phyloP scores from a whole-genome alignment of 1,139 yeast genomes.

The Candida neerlandica region DNA sequence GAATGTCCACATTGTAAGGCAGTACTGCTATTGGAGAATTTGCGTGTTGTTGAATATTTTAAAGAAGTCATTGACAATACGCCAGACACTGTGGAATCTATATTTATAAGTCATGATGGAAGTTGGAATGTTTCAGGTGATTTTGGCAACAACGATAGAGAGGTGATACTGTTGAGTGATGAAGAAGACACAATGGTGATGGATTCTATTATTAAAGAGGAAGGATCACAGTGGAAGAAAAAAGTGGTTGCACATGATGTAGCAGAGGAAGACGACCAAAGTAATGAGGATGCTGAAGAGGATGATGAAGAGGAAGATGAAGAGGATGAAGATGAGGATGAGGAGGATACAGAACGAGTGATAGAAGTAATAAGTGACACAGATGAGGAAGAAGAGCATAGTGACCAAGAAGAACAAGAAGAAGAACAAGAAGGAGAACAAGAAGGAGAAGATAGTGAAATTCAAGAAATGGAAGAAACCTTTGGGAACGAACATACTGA shows the following conservation, averaged over 20 bases:
- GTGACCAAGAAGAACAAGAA: background rate
- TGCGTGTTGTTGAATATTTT: constrained; percentile 65
- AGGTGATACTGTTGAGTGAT: background rate
- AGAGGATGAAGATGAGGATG: background rate
- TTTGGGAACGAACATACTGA: too few relatives aligned
- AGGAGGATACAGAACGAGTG: background rate
- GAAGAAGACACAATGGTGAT: background rate
- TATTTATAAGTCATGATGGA: constrained; percentile 60
- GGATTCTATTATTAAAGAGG: background rate
- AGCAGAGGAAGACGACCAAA: constrained; percentile 10
- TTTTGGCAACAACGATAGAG: background rate
- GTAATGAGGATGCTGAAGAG: background rate
- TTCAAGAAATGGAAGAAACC: too few relatives aligned
- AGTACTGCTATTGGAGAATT: constrained; percentile 45
- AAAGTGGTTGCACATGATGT: too few relatives aligned
- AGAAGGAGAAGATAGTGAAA: too few relatives aligned
- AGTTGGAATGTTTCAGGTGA: constrained; percentile 43
- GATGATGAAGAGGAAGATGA: background rate
- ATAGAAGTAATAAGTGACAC: background rate
- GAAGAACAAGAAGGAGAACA: too few relatives aligned
- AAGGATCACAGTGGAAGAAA: background rate
- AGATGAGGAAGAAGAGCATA: background rate
- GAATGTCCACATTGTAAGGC: constrained; percentile 66
- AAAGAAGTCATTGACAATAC: constrained; percentile 50
- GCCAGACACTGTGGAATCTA: constrained; percentile 48